Percentiles rank a stretch among this genome's conserved stretches.
Evolutionary conservation across 148 eudicot species (phyloP).

Genomic region (Linanthus parryae): DNA sequence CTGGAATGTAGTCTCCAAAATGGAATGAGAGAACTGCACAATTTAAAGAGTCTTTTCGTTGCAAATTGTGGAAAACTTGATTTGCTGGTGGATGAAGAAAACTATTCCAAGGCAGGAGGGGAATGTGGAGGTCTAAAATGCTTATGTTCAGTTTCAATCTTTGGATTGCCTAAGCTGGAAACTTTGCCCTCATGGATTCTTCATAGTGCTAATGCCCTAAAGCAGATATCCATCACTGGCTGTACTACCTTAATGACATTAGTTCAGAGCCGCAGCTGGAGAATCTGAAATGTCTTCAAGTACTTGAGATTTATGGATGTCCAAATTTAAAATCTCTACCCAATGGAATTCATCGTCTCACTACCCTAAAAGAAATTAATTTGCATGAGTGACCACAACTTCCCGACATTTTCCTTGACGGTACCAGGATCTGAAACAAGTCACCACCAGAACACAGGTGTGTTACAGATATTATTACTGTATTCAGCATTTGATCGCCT

Average conservation of each 20-base stretch:
- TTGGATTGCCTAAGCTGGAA: not conserved
- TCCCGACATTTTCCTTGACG: not conserved
- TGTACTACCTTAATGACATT: not conserved
- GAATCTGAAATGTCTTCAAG: not conserved
- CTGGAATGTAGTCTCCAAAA: too few relatives aligned
- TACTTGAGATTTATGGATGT: not conserved
- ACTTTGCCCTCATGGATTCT: not conserved
- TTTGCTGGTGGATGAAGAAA: too few relatives aligned
- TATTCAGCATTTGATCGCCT: too few relatives aligned
- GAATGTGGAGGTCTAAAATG: too few relatives aligned
- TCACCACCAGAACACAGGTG: too few relatives aligned
- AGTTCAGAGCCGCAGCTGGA: not conserved
- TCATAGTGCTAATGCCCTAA: not conserved
- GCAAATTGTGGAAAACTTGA: too few relatives aligned
- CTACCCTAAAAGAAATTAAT: not conserved
- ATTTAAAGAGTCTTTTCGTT: too few relatives aligned
- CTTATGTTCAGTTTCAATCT: too few relatives aligned
- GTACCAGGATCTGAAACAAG: not conserved
- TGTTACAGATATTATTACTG: too few relatives aligned
- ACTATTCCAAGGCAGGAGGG: too few relatives aligned
- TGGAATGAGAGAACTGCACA: too few relatives aligned
- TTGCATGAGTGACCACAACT: not conserved
- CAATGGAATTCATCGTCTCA: not conserved
- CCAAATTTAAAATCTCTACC: slow-evolving; percentile 4
- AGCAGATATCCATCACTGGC: not conserved